A percentile compares a stretch with the other conserved stretches of the same genome.
Conservation (phyloP, 768 basidiomycete genomes). For the Panaeolus cyanescens region DNA sequence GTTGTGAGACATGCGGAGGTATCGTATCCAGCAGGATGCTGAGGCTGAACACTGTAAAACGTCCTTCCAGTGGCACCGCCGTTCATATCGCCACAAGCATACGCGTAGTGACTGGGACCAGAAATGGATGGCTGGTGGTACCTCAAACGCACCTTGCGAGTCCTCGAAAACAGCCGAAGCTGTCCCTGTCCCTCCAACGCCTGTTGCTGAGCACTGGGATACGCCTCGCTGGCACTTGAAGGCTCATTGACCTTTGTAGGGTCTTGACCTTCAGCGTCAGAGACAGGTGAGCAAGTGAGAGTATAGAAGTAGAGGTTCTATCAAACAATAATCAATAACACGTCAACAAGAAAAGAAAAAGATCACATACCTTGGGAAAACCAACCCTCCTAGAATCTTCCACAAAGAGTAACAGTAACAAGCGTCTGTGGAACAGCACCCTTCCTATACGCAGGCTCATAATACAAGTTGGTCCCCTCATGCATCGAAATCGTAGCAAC, state of each 20-base stretch:
- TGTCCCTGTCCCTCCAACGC: not conserved
- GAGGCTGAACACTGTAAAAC: not conserved
- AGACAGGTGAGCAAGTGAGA: constrained; percentile 69
- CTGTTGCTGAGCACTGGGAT: not conserved
- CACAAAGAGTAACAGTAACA: constrained; percentile 60
- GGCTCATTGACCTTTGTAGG: constrained; percentile 10
- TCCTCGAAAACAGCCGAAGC: not conserved
- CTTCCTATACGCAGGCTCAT: not conserved
- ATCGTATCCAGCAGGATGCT: constrained; percentile 6
- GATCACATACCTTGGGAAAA: constrained; percentile 56
- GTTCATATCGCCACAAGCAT: constrained; percentile 20
- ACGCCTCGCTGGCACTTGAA: constrained; percentile 18
- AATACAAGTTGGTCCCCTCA: not conserved
- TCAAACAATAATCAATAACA: constrained; percentile 6
- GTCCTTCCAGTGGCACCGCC: not conserved
- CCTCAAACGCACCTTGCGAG: constrained; percentile 58
- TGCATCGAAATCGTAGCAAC: not conserved
- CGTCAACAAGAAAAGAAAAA: constrained; percentile 9
- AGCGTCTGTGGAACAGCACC: constrained; percentile 53
- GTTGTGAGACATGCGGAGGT: constrained; percentile 9
- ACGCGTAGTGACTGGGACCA: constrained; percentile 18
- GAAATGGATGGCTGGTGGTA: constrained; percentile 57
- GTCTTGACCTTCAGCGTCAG: constrained; percentile 19
- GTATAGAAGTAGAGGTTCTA: constrained; percentile 80
- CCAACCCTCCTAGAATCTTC: constrained; percentile 42